These are phyloP conservation scores for Solanum neorickii DNA, from an alignment of 257 asterid genomes.

Conservation along the genomic window DNA sequence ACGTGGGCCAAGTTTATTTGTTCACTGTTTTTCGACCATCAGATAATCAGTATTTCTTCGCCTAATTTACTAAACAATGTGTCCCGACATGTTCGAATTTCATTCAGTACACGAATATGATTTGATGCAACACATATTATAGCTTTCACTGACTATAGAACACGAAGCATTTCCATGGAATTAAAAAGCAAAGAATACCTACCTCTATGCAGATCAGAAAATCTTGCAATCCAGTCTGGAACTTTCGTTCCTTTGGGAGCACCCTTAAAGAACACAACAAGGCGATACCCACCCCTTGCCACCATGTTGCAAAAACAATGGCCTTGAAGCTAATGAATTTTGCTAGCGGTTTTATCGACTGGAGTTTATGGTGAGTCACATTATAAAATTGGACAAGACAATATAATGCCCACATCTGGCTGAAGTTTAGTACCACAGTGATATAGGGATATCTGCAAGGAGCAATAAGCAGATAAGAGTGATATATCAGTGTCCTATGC, in stretches of 20 bases:
- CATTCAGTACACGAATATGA: background rate
- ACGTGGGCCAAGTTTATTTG: background rate
- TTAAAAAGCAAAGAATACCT: background rate
- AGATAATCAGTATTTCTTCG: background rate
- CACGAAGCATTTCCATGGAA: background rate
- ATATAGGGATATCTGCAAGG: conserved; percentile 77
- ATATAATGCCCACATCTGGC: conserved; percentile 97
- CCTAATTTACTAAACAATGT: background rate
- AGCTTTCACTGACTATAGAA: background rate
- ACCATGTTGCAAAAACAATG: conserved; percentile 96
- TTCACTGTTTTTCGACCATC: background rate
- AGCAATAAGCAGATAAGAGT: background rate
- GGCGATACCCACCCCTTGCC: conserved; percentile 97
- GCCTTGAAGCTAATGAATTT: conserved; percentile 97
- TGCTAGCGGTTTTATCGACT: conserved; percentile 80
- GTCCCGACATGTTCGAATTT: background rate
- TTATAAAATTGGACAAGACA: conserved; percentile 89
- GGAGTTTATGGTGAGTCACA: conserved; percentile 57
- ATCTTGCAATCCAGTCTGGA: conserved; percentile 74
- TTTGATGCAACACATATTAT: background rate
- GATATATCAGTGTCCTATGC: background rate
- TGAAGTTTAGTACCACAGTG: conserved; percentile 66
- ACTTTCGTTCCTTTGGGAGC: conserved; percentile 53
- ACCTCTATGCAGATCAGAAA: conserved; percentile 84
- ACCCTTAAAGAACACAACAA: conserved; percentile 44